phyloP scores from a whole-genome alignment of 2,329 filamentous ascomycete genomes.

The Xylariaceae sp. region DNA sequence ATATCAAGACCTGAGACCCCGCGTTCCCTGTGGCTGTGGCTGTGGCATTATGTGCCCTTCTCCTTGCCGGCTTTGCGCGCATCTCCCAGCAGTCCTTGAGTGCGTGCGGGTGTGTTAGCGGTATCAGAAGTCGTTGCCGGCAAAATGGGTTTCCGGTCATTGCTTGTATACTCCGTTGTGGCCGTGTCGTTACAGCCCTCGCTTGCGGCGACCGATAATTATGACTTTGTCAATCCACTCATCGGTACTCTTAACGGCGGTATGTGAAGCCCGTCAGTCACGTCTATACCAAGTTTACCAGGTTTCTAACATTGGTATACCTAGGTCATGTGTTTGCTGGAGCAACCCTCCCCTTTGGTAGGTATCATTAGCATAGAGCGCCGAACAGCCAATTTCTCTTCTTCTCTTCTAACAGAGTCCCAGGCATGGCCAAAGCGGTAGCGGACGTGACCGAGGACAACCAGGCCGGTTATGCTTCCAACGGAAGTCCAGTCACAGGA shows the following conservation, averaged over 20 bases:
- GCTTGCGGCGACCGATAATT: slow-evolving; percentile 18
- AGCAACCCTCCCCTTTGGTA: slow-evolving; percentile 32
- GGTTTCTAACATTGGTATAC: slow-evolving; percentile 12
- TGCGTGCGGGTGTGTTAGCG: neutral
- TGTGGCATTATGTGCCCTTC: neutral
- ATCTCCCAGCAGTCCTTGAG: neutral
- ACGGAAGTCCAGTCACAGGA: slow-evolving; percentile 30
- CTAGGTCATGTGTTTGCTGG: slow-evolving; percentile 34
- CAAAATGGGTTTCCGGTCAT: slow-evolving; percentile 15
- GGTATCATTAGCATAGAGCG: neutral
- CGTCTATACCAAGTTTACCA: neutral
- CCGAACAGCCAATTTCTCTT: neutral
- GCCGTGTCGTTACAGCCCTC: slow-evolving; percentile 10
- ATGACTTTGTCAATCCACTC: slow-evolving; percentile 31
- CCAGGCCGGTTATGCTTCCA: slow-evolving; percentile 32
- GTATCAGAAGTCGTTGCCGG: neutral
- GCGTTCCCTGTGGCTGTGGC: neutral
- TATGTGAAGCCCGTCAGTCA: slow-evolving; percentile 12
- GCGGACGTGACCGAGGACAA: slow-evolving; percentile 32
- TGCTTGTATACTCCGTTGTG: slow-evolving; percentile 7
- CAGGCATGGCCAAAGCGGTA: slow-evolving; percentile 34
- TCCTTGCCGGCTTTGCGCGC: neutral
- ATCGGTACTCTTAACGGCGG: slow-evolving; percentile 33
- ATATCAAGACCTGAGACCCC: neutral
- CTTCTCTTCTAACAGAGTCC: slow-evolving; percentile 2